Percentiles rank a stretch among this genome's conserved stretches.
phyloP scores from a whole-genome alignment of 805 yeast genomes.

The Kazachstania viticola region DNA sequence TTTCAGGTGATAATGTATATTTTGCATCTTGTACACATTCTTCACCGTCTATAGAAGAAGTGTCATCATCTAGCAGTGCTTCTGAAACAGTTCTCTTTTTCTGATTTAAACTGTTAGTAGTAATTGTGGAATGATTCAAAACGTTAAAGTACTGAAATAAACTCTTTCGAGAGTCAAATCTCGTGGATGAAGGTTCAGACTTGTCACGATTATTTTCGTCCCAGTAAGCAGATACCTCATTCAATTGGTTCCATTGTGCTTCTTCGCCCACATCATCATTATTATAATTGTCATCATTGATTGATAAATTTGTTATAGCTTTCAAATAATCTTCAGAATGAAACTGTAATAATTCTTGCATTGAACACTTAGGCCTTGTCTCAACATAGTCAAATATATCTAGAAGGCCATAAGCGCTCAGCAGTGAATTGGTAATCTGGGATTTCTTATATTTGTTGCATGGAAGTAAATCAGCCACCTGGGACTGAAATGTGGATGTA shows the following conservation, averaged over 20 bases:
- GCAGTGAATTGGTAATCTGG: slow-evolving; percentile 15
- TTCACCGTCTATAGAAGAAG: too few relatives aligned
- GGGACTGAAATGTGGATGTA: slow-evolving; percentile 20
- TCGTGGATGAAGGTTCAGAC: too few relatives aligned
- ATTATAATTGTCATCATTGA: slow-evolving; percentile 8
- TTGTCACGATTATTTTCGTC: slow-evolving; percentile 1
- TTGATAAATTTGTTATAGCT: too few relatives aligned
- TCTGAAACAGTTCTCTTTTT: not conserved
- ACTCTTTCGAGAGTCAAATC: too few relatives aligned
- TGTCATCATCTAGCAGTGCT: not conserved
- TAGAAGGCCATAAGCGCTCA: slow-evolving; percentile 15
- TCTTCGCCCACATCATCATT: slow-evolving; percentile 12
- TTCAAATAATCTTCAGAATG: slow-evolving; percentile 38
- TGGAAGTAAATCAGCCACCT: slow-evolving; percentile 24
- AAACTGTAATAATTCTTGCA: slow-evolving; percentile 34
- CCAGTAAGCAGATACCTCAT: slow-evolving; percentile 8
- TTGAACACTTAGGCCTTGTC: slow-evolving; percentile 10
- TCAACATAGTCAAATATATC: slow-evolving; percentile 16
- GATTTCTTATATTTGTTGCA: slow-evolving; percentile 20
- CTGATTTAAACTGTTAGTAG: too few relatives aligned
- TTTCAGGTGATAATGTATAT: not conserved
- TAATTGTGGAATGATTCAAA: too few relatives aligned
- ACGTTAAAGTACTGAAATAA: too few relatives aligned
- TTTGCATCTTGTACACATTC: too few relatives aligned
- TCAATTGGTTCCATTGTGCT: slow-evolving; percentile 9